Evolutionary conservation across 805 yeast genomes (phyloP).

Genomic region (Teunomyces atbi): DNA sequence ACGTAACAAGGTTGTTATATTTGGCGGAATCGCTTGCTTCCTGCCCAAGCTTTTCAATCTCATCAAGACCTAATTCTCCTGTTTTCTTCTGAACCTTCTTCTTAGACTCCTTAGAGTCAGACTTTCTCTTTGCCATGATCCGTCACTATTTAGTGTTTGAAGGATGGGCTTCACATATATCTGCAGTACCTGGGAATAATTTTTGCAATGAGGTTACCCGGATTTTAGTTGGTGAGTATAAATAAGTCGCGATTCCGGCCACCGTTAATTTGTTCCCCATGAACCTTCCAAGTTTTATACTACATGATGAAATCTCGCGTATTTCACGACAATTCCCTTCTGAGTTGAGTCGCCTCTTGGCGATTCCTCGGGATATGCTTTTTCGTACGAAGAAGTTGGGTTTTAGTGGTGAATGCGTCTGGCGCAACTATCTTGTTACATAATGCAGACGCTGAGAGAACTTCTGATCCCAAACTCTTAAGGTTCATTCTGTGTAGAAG

Average conservation of each 20-base stretch:
- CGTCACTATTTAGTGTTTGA: conserved; percentile 1
- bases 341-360: conserved; percentile 37
- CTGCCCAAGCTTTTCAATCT: conserved; percentile 21
- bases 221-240: conserved; percentile 16
- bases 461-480: conserved; percentile 38
- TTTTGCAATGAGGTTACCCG: conserved; percentile 22
- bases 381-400: conserved; percentile 38
- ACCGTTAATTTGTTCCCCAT: conserved; percentile 34
- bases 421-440: conserved; percentile 53
- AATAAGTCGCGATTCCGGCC: conserved; percentile 5
- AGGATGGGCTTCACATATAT: not conserved
- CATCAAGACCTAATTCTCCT: conserved; percentile 8
- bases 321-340: conserved; percentile 42
- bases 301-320: conserved; percentile 64
- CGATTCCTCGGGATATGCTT: conserved; percentile 35
- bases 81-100: conserved; percentile 4
- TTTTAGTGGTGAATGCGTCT: conserved; percentile 46
- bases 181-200: conserved; percentile 7
- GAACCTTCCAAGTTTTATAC: conserved; percentile 67
- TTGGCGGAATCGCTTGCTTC: conserved; percentile 45
- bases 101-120: conserved; percentile 11
- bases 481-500: conserved; percentile 3
- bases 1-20: conserved; percentile 52
- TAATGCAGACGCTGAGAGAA: conserved; percentile 42
- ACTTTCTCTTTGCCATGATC: conserved; percentile 11